These are phyloP conservation scores for Fusarium sp. DNA, from an alignment of 2,329 filamentous ascomycete genomes.

Conservation along the genomic window DNA sequence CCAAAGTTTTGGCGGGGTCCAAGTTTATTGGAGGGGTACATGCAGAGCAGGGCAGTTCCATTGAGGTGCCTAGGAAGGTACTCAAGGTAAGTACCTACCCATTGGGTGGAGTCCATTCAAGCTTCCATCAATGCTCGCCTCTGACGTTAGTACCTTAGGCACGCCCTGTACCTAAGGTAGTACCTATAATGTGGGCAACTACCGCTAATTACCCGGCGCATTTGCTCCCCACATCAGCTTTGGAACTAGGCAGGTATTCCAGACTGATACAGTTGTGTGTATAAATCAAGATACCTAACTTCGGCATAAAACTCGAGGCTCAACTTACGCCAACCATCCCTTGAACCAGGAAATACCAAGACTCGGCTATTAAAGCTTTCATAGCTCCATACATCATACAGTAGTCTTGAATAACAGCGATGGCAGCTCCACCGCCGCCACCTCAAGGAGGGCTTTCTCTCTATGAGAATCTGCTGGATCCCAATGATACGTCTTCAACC, in stretches of 20 bases:
- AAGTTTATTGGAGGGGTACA: constrained; percentile 46
- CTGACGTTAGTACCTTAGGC: neutral
- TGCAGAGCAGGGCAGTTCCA: constrained; percentile 5
- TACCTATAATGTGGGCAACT: neutral
- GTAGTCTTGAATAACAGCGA: constrained; percentile 8
- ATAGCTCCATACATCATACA: neutral
- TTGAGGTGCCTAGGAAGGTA: neutral
- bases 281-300: neutral
- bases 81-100: neutral
- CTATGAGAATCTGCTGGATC: constrained; percentile 84
- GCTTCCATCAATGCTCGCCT: neutral
- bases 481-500: constrained; percentile 55
- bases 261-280: neutral
- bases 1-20: constrained; percentile 46
- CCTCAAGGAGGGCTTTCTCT: constrained; percentile 70
- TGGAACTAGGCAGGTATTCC: neutral
- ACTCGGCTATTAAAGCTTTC: neutral
- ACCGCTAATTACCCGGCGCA: constrained; percentile 46
- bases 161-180: neutral
- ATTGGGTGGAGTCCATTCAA: neutral
- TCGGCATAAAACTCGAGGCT: neutral
- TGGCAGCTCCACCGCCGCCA: constrained; percentile 44
- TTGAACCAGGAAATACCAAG: neutral
- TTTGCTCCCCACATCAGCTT: neutral
- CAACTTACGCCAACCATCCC: neutral